These are phyloP conservation scores for Coemansia sp. DNA, from an alignment of 192 early-diverging fungal genomes.

Conservation along the genomic window DNA sequence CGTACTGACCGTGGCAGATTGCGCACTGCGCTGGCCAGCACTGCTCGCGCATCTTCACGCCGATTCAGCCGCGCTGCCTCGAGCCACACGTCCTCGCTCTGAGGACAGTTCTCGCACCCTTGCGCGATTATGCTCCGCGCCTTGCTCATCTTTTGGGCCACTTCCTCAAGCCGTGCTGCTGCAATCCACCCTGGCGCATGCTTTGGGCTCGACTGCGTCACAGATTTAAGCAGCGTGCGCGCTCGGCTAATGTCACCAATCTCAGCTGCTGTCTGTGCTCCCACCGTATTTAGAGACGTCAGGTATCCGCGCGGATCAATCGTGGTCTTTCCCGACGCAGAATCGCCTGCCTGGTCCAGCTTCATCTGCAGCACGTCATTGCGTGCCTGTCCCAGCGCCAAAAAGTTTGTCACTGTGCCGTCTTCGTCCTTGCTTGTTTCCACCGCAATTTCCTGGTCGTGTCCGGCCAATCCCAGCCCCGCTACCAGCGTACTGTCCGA, in stretches of 20 bases:
- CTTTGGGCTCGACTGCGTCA: constrained; percentile 91
- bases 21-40: constrained; percentile 87
- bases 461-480: constrained; percentile 16
- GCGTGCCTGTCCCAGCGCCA: constrained; percentile 89
- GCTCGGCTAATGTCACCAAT: constrained; percentile 89
- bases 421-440: constrained; percentile 68
- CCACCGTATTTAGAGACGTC: constrained; percentile 84
- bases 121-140: constrained; percentile 85
- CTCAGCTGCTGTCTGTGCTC: constrained; percentile 70
- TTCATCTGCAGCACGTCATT: constrained; percentile 88
- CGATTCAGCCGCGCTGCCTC: constrained; percentile 91
- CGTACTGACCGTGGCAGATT: constrained; percentile 89
- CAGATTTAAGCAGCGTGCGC: constrained; percentile 80
- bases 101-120: constrained; percentile 93
- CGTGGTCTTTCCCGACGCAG: constrained; percentile 80
- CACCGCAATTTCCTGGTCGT: constrained; percentile 51
- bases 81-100: constrained; percentile 95
- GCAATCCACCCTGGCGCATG: constrained; percentile 99
- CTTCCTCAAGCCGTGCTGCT: constrained; percentile 93
- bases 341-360: constrained; percentile 89
- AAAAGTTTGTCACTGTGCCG: constrained; percentile 62
- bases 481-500: constrained; percentile 63
- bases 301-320: constrained; percentile 96
- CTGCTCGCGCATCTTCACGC: constrained; percentile 78
- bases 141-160: constrained; percentile 76